These are phyloP conservation scores for Helicocarpus griseus DNA, from an alignment of 2,329 filamentous ascomycete species.

Conservation along the genomic window DNA sequence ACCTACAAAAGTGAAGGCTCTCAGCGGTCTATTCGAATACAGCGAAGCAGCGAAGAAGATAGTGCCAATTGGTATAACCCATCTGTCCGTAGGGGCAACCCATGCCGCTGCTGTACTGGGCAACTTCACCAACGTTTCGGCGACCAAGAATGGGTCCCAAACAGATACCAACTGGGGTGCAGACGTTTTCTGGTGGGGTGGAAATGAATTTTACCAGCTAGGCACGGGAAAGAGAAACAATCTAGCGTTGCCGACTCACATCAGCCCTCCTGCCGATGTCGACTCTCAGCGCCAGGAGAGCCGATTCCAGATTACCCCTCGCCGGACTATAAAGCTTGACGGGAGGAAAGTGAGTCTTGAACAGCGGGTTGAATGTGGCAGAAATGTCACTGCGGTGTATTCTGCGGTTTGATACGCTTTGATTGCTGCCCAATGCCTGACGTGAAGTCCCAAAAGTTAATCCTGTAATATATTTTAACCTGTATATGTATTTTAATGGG, in stretches of 20 bases:
- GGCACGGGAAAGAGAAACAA: conserved; percentile 87
- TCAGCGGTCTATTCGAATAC: conserved; percentile 80
- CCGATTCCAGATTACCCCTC: conserved; percentile 72
- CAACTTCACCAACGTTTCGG: conserved; percentile 62
- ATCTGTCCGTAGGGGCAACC: conserved; percentile 65
- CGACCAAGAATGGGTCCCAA: conserved; percentile 40
- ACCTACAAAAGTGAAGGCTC: conserved; percentile 69
- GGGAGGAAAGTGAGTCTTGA: conserved; percentile 67
- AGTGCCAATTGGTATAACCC: conserved; percentile 66
- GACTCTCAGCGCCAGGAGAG: conserved; percentile 59
- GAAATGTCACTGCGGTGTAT: conserved; percentile 73
- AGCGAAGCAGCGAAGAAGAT: conserved; percentile 61
- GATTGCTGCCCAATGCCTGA: neutral
- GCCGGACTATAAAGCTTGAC: conserved; percentile 57
- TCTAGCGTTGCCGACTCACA: conserved; percentile 62
- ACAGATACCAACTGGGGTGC: conserved; percentile 73
- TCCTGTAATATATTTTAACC: conserved; percentile 1
- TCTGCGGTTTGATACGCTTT: conserved; percentile 44
- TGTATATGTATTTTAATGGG: neutral
- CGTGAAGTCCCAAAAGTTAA: neutral
- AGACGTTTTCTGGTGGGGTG: conserved; percentile 88
- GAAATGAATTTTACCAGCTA: conserved; percentile 87
- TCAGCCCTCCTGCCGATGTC: conserved; percentile 59
- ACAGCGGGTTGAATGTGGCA: conserved; percentile 80
- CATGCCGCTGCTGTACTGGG: conserved; percentile 77